These are phyloP conservation scores for Candida boleticola DNA, from an alignment of 805 yeast species.

Conservation along the genomic window DNA sequence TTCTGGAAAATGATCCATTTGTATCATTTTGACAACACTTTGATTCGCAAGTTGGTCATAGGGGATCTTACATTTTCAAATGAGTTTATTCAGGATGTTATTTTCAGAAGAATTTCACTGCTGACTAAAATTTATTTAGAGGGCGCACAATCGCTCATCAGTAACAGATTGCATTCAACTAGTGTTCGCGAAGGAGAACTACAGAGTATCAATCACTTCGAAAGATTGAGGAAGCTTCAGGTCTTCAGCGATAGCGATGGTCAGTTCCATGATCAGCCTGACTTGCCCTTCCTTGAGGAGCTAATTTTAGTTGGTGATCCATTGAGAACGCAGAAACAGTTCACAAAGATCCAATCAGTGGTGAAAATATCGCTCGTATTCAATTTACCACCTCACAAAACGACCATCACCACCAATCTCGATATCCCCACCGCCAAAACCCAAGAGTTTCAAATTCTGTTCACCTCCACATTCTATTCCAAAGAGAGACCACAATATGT, in stretches of 20 bases:
- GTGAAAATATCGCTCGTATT: neutral
- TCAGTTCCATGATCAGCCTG: neutral
- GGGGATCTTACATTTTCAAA: neutral
- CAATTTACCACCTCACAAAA: neutral
- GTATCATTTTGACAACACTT: constrained; percentile 2
- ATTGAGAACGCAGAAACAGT: neutral
- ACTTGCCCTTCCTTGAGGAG: neutral
- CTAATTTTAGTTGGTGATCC: constrained; percentile 3
- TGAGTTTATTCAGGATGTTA: neutral
- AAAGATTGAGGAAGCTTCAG: neutral
- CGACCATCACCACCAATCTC: neutral
- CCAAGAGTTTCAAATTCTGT: neutral
- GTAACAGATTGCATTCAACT: neutral
- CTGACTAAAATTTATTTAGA: neutral
- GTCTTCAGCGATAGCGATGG: neutral
- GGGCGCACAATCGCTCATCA: neutral
- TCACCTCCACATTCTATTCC: neutral
- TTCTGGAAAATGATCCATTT: constrained; percentile 6
- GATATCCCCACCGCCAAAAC: neutral
- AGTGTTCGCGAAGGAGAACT: neutral
- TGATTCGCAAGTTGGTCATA: constrained; percentile 2
- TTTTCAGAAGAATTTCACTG: neutral
- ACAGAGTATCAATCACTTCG: neutral
- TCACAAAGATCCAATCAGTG: neutral
- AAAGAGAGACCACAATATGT: constrained; percentile 1